Evolutionary conservation across 441 rosid species (phyloP), one percentile per base, ranked within the genome.

Genomic region (Populus hybrid): DNA sequence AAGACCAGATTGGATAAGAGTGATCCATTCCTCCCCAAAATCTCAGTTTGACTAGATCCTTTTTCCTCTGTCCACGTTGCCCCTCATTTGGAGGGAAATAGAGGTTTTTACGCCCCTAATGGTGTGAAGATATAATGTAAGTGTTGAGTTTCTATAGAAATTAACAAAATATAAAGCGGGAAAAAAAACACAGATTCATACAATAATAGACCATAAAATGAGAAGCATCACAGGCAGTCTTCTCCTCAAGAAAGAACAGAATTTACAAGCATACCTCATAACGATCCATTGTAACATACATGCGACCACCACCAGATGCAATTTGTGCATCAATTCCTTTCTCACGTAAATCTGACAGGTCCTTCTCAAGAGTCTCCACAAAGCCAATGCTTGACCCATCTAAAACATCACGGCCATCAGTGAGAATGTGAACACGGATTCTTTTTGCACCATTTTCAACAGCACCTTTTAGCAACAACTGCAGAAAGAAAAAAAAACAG

Each of bases 221-320:
- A 18, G 23, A 14, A 21, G 4, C 61, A 54, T 54, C 61, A 54
- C 61, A 16, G 61, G n/a, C 61, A 54, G 1, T 16, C 61, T 54
- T 54, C 61, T 54, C 7, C 61, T 54, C 7, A 54, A 54, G n/a
- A 54, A 54, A 54, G 8, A 6, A 16, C n/a, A 16, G 0, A 54
- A 30, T 30, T 18, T 54, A 54, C 61, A 54, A 18, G n/a, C 61
- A n/a, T 78, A 95, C 99, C 98, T 95, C 99, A 73, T 94, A 95
- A 46, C 99, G 98, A 82, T 95, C 99, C 98, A 95, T 92, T 8
- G 98, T 95, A 24, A 95, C 98, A 65, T 89, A 78, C 99, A 95
- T 95, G 46, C 99, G 97, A 66, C 99, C 99, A 78, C 99, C 99
- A 83, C 99, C 99, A 77, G 99, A 95, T 73, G 99, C 99, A 82